A percentile compares a stretch with the other conserved stretches of the same genome.
Evolutionary conservation across 2,329 filamentous ascomycete genomes (phyloP).

Genomic region (Verticillium nonalfalfae): DNA sequence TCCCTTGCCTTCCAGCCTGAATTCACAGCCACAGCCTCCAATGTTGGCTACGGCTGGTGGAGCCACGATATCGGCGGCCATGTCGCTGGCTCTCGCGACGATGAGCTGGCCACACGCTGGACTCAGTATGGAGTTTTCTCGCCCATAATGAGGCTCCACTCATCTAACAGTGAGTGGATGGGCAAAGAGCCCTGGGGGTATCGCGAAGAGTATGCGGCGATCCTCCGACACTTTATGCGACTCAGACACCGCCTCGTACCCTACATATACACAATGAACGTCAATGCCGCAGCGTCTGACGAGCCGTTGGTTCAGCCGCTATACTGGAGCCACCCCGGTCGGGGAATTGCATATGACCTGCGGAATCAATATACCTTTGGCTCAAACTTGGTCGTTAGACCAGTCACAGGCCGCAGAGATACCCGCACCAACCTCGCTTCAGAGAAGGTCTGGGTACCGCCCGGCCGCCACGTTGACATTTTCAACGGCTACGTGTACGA

Average conservation of each 20-base stretch:
- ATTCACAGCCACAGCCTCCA: conserved; percentile 59
- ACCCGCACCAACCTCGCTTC: conserved; percentile 36
- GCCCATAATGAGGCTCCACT: conserved; percentile 56
- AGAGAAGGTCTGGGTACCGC: conserved; percentile 51
- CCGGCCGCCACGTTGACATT: conserved; percentile 47
- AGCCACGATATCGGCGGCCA: conserved; percentile 66
- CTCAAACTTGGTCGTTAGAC: conserved; percentile 46
- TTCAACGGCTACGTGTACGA: conserved; percentile 53
- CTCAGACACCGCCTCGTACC: conserved; percentile 54
- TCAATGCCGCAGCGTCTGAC: conserved; percentile 31
- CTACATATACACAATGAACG: conserved; percentile 54
- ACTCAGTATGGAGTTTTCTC: conserved; percentile 56
- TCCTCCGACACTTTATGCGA: conserved; percentile 43
- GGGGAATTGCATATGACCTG: conserved; percentile 46
- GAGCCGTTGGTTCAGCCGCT: conserved; percentile 53
- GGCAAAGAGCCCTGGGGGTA: conserved; percentile 58
- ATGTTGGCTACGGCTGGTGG: conserved; percentile 65
- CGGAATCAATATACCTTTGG: conserved; percentile 57
- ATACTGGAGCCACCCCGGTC: conserved; percentile 53
- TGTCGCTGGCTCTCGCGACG: conserved; percentile 46
- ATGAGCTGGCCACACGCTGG: conserved; percentile 55
- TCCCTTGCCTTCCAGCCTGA: conserved; percentile 59
- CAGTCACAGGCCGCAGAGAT: conserved; percentile 46
- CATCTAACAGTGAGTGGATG: conserved; percentile 49
- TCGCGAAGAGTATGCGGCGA: conserved; percentile 32